These are phyloP conservation scores for Trichoderma virens DNA, from an alignment of 495 filamentous ascomycete genomes.

Conservation along the genomic window DNA sequence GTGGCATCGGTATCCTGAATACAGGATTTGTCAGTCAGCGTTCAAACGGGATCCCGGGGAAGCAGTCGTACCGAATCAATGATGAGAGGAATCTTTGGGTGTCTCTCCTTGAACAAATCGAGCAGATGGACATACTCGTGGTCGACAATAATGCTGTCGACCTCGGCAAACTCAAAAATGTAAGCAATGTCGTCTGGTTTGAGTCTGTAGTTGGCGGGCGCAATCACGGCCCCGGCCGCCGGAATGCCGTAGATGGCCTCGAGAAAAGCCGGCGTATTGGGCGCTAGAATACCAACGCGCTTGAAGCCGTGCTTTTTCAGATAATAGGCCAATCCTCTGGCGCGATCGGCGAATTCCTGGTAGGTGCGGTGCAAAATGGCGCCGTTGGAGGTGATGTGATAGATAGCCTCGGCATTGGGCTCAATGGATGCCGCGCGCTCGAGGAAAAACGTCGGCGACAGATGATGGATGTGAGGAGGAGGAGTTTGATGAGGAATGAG, in stretches of 20 bases:
- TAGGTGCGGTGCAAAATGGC: slow-evolving; percentile 66
- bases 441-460: slow-evolving; percentile 86
- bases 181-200: slow-evolving; percentile 84
- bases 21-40: slow-evolving; percentile 7
- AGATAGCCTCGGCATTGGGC: slow-evolving; percentile 78
- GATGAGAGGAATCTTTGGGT: slow-evolving; percentile 59
- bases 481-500: slow-evolving; percentile 37
- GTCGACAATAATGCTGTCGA: slow-evolving; percentile 84
- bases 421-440: slow-evolving; percentile 84
- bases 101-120: slow-evolving; percentile 47
- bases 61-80: slow-evolving; percentile 50
- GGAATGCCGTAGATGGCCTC: slow-evolving; percentile 84
- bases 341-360: slow-evolving; percentile 71
- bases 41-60: neutral
- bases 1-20: slow-evolving; percentile 68
- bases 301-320: slow-evolving; percentile 61
- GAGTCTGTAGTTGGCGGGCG: slow-evolving; percentile 84
- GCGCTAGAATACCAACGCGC: slow-evolving; percentile 70
- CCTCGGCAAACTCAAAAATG: slow-evolving; percentile 79
- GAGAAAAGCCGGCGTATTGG: slow-evolving; percentile 92
- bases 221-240: slow-evolving; percentile 73
- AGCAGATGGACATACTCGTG: slow-evolving; percentile 66
- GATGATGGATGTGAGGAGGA: slow-evolving; percentile 59
- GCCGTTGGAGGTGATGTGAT: slow-evolving; percentile 77
- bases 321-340: slow-evolving; percentile 80